Base-by-base conservation (phyloP, 2,329 filamentous ascomycete genomes). In the Fusarium circinatum region DNA sequence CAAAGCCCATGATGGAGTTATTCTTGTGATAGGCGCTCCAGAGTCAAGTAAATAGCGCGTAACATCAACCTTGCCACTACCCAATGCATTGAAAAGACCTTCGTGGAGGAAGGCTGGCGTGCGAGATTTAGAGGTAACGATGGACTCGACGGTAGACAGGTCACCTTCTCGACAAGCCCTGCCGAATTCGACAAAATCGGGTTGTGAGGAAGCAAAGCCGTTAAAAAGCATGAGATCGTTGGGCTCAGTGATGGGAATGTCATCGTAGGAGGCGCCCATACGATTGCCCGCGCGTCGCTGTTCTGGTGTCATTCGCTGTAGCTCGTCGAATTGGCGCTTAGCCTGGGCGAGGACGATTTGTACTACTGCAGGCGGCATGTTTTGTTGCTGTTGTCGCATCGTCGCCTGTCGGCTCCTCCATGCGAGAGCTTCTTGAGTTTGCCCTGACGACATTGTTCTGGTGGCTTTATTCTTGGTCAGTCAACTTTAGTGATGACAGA, bases 11-110 rank as follows among this genome's bases (percentile, higher is more conserved):
- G 18, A 15, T 17, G 75, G 63, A 1, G 73, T 69, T 12, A 26
- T 20, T 18, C 60, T 65, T 22, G 56, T 32, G 22, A 77, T 65
- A 5, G 75, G 75, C 6, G 73, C 64, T 3, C 75, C 71, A 7
- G 32, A 28, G 1, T 44, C 47, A 10, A 77, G 64, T 10, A 77
- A 45, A 12, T 54, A 47, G 8, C 41, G 73, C 8, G 36, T 41
- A 5, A 49, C 22, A 4, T 73, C 68, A 49, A 71, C 44, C 4
- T 73, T 68, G 17, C 75, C 75, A 12, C 47, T 47, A 4, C 30
- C 9, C 14, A 77, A 18, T 3, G 65, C 58, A 2, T 38, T 62
- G 17, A 55, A 24, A 1, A 68, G 32, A 20, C 66, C 64, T 22
- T 26, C n/a, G 8, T 63, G 48, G 6, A 68, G 66, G 39, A 56